Base-by-base conservation (phyloP, 306 rosid species). In the Mimosa bimucronata region DNA sequence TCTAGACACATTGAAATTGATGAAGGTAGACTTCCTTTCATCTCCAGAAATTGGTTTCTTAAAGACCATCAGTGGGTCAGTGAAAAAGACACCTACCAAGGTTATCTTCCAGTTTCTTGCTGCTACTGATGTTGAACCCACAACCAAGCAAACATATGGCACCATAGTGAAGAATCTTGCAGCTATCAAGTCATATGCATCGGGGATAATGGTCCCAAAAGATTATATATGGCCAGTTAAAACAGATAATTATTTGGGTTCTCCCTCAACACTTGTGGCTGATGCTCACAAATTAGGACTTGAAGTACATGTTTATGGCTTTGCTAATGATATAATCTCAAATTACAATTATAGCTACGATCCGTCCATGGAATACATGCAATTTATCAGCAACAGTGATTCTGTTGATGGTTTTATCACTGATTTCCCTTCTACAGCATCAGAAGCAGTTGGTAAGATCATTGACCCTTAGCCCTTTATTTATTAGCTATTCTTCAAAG, bases 201-300 rank as follows among this genome's bases (percentile, higher is more conserved):
- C 97, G 7, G 99, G 96, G 53, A 93, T 95, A 78, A 89, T 93
- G 26, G 88, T 93, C 74, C 97, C 93, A 9, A 95, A 95, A 75
- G 93, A 89, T 16, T 88, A 79, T 82, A 88, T 93, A 26, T 88
- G 84, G 91, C 92, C 98, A 4, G 52, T 91, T 13, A 81, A 64
- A 62, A 40, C 74, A 23, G 85, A 85, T 46, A 88, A 82, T 29
- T 95, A 89, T 57, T 81, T 95, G 85, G 93, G 80, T 4, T 77
- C 48, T 53, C 88, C 90, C 61, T 84, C 96, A 14, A 83, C 80
- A n/a, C 87, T 95, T 9, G 97, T 95, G 13, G 62, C 81, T 6
- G 94, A 93, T 80, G 98, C 98, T 16, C 99, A 95, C 82, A 91
- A 86, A 81, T 78, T 38, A 77, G 99, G 99, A 57, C 83, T 95